A percentile compares a stretch with the other conserved stretches of the same genome.
Conservation (phyloP, 2,329 filamentous ascomycete species). For the Penicillium sp. region DNA sequence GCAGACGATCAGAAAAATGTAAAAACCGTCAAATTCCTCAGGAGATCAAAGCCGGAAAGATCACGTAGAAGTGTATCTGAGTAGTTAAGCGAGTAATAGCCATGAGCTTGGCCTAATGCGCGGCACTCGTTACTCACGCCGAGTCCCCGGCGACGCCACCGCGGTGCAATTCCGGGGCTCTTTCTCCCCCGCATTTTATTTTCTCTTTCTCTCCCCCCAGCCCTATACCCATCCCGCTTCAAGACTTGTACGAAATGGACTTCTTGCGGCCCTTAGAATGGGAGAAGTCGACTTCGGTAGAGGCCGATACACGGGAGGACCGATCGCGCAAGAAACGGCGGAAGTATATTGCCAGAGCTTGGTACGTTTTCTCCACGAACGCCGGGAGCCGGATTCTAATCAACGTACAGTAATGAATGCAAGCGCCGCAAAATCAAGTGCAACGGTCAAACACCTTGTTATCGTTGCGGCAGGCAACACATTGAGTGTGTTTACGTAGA, state of each 20-base stretch:
- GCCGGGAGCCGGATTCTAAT: background rate
- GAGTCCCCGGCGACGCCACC: no score
- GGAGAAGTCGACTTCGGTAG: slow-evolving; percentile 6
- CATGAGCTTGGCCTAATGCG: no score
- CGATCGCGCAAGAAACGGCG: slow-evolving; percentile 58
- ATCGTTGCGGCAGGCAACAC: slow-evolving; percentile 53
- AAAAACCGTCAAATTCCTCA: background rate
- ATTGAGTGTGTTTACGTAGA: slow-evolving; percentile 41
- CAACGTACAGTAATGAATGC: slow-evolving; percentile 55
- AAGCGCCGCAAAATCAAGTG: slow-evolving; percentile 66
- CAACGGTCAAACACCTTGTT: slow-evolving; percentile 62
- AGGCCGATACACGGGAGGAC: slow-evolving; percentile 17
- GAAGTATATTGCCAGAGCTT: slow-evolving; percentile 64
- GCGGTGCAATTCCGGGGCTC: no score
- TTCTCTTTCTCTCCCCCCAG: background rate
- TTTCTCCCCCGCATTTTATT: background rate
- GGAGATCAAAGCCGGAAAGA: no score
- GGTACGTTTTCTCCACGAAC: slow-evolving; percentile 42
- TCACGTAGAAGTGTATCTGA: no score
- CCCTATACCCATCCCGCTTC: background rate
- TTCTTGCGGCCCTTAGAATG: background rate
- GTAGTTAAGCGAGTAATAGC: no score
- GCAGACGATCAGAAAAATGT: background rate
- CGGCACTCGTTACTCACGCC: no score
- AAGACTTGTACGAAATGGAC: slow-evolving; percentile 4